Conservation (phyloP, 1,139 yeast genomes). For the Zygoascus meyerae region DNA sequence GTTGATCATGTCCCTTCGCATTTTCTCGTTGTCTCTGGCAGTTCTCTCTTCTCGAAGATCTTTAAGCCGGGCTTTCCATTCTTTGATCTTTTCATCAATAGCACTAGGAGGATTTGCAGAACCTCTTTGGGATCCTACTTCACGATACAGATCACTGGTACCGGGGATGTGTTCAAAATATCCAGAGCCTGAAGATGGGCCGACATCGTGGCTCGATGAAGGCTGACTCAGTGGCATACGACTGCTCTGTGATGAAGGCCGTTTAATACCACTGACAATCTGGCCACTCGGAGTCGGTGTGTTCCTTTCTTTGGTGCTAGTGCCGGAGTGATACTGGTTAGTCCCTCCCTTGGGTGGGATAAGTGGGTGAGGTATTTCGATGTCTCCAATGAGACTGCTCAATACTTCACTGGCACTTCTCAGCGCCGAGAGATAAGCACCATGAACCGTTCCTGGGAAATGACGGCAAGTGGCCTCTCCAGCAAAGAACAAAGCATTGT, state of each 20-base stretch:
- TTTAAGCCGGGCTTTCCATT: conserved; percentile 16
- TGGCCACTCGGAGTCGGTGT: conserved; percentile 8
- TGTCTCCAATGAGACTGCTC: conserved; percentile 37
- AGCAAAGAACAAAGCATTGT: conserved; percentile 37
- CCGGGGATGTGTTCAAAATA: conserved; percentile 6
- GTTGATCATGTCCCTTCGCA: conserved; percentile 32
- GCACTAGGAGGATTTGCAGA: conserved; percentile 1
- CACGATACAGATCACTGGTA: conserved; percentile 2
- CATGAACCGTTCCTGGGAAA: conserved; percentile 42
- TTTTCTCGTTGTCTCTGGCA: conserved; percentile 30
- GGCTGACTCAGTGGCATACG: neutral
- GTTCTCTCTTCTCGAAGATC: conserved; percentile 25
- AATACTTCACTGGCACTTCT: conserved; percentile 40
- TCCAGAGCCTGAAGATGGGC: conserved; percentile 6
- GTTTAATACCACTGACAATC: conserved; percentile 7
- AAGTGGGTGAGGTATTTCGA: conserved; percentile 37
- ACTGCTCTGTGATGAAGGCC: conserved; percentile 2
- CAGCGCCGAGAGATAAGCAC: conserved; percentile 41
- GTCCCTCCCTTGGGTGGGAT: conserved; percentile 22
- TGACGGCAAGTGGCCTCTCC: conserved; percentile 42
- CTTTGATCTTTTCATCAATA: conserved; percentile 10
- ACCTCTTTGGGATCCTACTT: conserved; percentile 7
- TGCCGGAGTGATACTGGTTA: conserved; percentile 1
- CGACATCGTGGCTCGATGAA: neutral
- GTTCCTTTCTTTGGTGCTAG: conserved; percentile 4